Conservation (phyloP, 2,329 filamentous ascomycete species). For the Phaeosphaeria sp. region DNA sequence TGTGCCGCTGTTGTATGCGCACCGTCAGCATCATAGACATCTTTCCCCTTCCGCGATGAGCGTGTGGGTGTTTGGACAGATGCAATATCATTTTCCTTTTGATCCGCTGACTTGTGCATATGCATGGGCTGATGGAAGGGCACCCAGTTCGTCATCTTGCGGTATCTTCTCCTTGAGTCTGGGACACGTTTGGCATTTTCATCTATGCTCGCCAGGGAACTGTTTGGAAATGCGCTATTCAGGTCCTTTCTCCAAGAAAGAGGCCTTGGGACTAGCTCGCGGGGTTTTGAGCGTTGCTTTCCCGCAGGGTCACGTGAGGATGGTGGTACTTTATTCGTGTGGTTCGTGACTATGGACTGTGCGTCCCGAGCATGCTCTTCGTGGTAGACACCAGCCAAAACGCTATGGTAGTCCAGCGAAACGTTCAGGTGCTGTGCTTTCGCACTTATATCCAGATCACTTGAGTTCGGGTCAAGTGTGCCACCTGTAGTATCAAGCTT, state of each 20-base stretch:
- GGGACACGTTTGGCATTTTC: neutral
- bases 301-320: neutral
- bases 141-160: slow-evolving; percentile 22
- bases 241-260: slow-evolving; percentile 28
- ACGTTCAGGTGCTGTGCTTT: slow-evolving; percentile 31
- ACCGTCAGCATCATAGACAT: neutral
- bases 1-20: neutral
- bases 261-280: slow-evolving; percentile 19
- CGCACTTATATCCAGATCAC: slow-evolving; percentile 25
- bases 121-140: slow-evolving; percentile 17
- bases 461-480: slow-evolving; percentile 22
- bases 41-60: neutral
- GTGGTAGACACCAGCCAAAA: slow-evolving; percentile 33
- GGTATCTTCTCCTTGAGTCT: slow-evolving; percentile 11
- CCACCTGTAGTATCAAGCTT: slow-evolving; percentile 20
- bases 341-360: neutral
- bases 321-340: neutral
- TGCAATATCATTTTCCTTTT: neutral
- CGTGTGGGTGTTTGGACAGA: neutral
- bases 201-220: slow-evolving; percentile 2
- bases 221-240: slow-evolving; percentile 2
- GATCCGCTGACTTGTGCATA: neutral
- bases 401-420: slow-evolving; percentile 39
- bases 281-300: slow-evolving; percentile 3
- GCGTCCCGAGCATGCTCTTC: slow-evolving; percentile 7